Percentiles rank a stretch among this genome's conserved stretches.
Conservation (phyloP, 1,139 yeast genomes). For the Suhomyces chickasaworum region DNA sequence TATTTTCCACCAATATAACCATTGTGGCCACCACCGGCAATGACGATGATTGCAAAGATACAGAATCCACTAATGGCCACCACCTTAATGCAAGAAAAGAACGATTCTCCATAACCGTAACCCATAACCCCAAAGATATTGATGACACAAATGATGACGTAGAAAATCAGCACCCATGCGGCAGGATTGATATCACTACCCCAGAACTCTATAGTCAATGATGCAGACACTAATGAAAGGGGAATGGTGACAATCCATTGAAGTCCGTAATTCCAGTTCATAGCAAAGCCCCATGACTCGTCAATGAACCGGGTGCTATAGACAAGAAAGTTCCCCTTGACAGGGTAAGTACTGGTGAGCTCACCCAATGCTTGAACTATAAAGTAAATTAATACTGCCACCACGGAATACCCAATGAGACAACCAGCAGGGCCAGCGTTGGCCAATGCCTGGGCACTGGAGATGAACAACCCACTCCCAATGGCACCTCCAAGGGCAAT, state of each 20-base stretch:
- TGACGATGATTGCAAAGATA: conserved; percentile 23
- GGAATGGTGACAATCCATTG: conserved; percentile 29
- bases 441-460: conserved; percentile 24
- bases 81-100: conserved; percentile 25
- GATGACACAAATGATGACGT: conserved; percentile 22
- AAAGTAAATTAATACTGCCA: conserved; percentile 24
- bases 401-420: conserved; percentile 25
- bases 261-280: conserved; percentile 28
- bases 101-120: conserved; percentile 24
- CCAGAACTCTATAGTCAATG: conserved; percentile 27
- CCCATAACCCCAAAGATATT: conserved; percentile 25
- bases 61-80: conserved; percentile 25
- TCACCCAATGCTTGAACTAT: conserved; percentile 27
- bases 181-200: conserved; percentile 21
- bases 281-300: conserved; percentile 29
- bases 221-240: conserved; percentile 26
- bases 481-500: conserved; percentile 47
- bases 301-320: conserved; percentile 27
- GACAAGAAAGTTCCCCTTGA: conserved; percentile 25
- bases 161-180: conserved; percentile 27
- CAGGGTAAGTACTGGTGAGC: conserved; percentile 24
- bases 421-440: conserved; percentile 26
- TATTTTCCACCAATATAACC: conserved; percentile 24
- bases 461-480: conserved; percentile 46
- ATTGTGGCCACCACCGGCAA: conserved; percentile 22